Evolutionary conservation across 192 early-diverging fungal genomes (phyloP), one percentile per base, ranked within the genome.

Genomic region (Mortierella hygrophila): DNA sequence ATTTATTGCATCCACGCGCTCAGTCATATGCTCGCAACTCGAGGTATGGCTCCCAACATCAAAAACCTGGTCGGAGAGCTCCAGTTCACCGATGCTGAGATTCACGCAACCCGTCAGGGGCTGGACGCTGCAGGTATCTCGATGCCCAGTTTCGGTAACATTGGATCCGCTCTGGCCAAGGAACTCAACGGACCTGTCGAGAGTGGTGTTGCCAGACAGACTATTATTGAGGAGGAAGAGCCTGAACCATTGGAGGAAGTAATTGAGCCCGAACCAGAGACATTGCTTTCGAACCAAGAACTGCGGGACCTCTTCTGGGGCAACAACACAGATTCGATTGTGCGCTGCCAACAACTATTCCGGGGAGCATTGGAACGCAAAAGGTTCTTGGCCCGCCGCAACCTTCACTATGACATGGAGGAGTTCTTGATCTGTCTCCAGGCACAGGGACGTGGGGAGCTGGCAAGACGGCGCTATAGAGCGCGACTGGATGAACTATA

Each of bases 41-140:
- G 94, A 79, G 94, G 95, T 10, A 89, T 97, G 72, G 96, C 97
- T 10, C 97, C 97, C 35, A 91, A 93, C 63, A 98, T 99, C 88
- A 95, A 96, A 72, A 96, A 99, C 80, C 88, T 99, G n/a, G 92
- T 99, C 1, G 98, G 98, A 38, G 92, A 96, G 52, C 92, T 99
- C 10, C 91, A 94, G 65, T 99, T 99, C 83, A 96, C 98, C 78
- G 95, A 96, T 73, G 93, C 95, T 57, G 88, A 94, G 77, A 88
- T 97, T 42, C 88, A 91, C 70, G 92, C 92, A 42, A 98, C 97
- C 0, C 95, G 97, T 82, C 92, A 95, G 44, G 95, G 95, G 57
- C 91, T 99, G 20, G 96, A 98, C 75, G 91, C 92, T 29, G 89
- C 94, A 20, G 97, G 97, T 20, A 91, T 95, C 4, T 79, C 92